Evolutionary conservation across 352 stramenopile species (phyloP), one percentile per base, ranked within the genome.

Genomic region (Phytophthora pini): DNA sequence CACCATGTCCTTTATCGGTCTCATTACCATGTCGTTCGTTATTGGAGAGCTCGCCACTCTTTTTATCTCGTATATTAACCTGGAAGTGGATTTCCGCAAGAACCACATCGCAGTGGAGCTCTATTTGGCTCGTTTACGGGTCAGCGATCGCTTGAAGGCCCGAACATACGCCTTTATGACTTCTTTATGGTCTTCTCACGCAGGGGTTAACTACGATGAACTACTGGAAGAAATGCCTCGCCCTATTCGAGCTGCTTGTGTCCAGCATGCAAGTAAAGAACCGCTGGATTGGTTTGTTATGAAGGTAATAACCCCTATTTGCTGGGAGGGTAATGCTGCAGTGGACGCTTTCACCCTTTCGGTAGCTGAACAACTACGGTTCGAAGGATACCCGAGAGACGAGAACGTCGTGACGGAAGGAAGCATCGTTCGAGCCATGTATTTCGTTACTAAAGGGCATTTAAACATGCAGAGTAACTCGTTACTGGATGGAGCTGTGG

Each of bases 381-480:
- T 90, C 36, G 77, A 90, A 53, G 74, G 79, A 22, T 90, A 88
- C 27, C 80, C 81, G 9, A 72, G 79, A 13, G 77, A 83, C 31
- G 84, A 92, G 36, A 72, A 57, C 12, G 80, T 90, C 2, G 60
- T 92, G 7, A 64, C 76, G 20, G 80, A 92, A 67, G 82, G 82
- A 0, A 84, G 64, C 20, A 85, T 90, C 53, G 51, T 74, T 5
- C 76, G 74, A 41, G 72, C 78, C 29, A 88, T 90, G 76, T 90
- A 89, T 60, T 90, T 90, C 63, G 84, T 92, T 48, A 70, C 89
- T 5, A 79, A 81, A 12, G 84, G 84, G 1, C 46, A 82, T 20
- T 61, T 92, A 1, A 74, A 80, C 7, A 68, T 78, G 22, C 58
- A 81, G 17, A 72, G 72, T 15, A 51, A 63, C 3, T 73, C 55